Evolutionary conservation across 2,329 filamentous ascomycete species (phyloP), one percentile per base, ranked within the genome.

Genomic region (Aspergillus aculeatus): DNA sequence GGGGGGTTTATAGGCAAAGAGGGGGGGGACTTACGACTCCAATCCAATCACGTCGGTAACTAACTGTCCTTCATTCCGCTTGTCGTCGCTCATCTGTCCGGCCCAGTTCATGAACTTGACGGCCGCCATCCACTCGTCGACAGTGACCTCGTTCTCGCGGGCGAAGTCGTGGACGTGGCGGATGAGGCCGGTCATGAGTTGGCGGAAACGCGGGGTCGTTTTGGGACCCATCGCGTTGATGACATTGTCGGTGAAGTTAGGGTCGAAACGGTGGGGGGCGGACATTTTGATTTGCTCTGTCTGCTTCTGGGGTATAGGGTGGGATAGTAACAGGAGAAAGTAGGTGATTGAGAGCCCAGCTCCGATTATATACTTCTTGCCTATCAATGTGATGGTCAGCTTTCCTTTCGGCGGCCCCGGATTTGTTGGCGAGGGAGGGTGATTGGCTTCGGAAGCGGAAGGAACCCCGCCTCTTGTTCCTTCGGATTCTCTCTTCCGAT

Each of bases 151-250:
- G 53, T 83, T 81, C 68, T 86, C 84, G 58, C 84, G 78, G 23
- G 83, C 83, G 69, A 84, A 86, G 68, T 86, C 84, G 63, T 86
- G 84, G 5, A 86, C 72, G 68, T 86, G 84, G 50, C 75, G 73
- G 62, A 84, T 85, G 26, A 86, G 68, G 44, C 78, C 76, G 29
- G 73, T 69, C 75, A 84, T 79, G 66, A 94, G 82, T 69, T 86
- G 79, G 60, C 87, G 84, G 71, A 89, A 83, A 57, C 90, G 83
- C 54, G 88, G 86, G 24, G 82, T 81, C 10, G 86, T 86, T 70
- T 90, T 87, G 63, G 89, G 87, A 56, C 89, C 87, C 80, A 90
- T 92, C 63, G 87, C 84, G 62, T 89, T 83, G 73, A 93, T 84
- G 78, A 92, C 89, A 75, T 86, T 84, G 68, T 89, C 80, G 56